Evolutionary conservation across 495 filamentous ascomycete species (phyloP).

Genomic region (Echria macrotheca): DNA sequence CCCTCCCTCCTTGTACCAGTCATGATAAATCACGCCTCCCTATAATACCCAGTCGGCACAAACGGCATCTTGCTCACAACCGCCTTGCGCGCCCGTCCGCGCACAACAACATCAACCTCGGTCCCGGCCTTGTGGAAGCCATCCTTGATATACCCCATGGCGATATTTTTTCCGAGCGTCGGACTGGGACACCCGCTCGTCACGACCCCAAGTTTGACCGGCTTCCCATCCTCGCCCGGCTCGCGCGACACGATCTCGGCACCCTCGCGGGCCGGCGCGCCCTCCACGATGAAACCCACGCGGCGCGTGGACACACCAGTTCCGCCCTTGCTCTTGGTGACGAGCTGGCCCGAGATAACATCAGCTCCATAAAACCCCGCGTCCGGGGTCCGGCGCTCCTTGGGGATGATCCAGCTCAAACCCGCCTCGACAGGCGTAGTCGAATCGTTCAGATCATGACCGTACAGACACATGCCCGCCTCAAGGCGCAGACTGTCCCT

Average conservation of each 20-base stretch:
- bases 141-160: constrained; percentile 88
- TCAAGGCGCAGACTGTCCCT: constrained; percentile 89
- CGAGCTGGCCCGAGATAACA: constrained; percentile 65
- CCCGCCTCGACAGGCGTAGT: constrained; percentile 84
- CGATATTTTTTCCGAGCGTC: constrained; percentile 79
- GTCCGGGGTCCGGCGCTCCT: constrained; percentile 60
- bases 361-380: constrained; percentile 68
- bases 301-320: constrained; percentile 63
- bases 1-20: no score
- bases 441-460: constrained; percentile 87
- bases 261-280: constrained; percentile 85
- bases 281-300: constrained; percentile 77
- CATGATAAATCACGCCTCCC: no score
- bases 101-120: constrained; percentile 70
- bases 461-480: constrained; percentile 97
- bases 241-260: constrained; percentile 60
- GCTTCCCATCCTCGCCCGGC: constrained; percentile 43
- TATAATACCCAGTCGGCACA: constrained; percentile 74
- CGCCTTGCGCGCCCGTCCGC: constrained; percentile 76
- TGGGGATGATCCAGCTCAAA: constrained; percentile 79
- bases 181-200: constrained; percentile 90
- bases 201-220: constrained; percentile 55
- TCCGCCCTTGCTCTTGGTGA: constrained; percentile 60
- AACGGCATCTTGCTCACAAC: constrained; percentile 92
- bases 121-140: constrained; percentile 84